These are phyloP conservation scores for Wickerhamomyces sp. DNA, from an alignment of 1,139 yeast species.

Conservation along the genomic window DNA sequence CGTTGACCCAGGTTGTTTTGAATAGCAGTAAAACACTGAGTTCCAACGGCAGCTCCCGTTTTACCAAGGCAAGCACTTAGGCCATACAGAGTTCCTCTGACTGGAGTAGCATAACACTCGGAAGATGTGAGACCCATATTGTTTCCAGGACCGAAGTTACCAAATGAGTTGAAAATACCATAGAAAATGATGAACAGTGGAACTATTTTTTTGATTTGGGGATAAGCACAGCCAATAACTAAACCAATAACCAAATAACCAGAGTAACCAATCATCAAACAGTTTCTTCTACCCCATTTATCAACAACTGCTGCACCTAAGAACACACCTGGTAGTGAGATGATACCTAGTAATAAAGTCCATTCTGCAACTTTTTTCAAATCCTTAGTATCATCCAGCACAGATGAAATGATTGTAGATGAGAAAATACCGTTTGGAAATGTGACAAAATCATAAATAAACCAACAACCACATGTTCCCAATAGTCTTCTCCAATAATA, in stretches of 20 bases:
- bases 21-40: slow-evolving; percentile 30
- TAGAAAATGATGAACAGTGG: slow-evolving; percentile 54
- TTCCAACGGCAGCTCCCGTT: slow-evolving; percentile 41
- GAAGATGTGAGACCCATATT: slow-evolving; percentile 66
- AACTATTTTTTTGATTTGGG: slow-evolving; percentile 42
- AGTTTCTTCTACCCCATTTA: slow-evolving; percentile 51
- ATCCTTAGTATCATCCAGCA: slow-evolving; percentile 35
- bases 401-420: slow-evolving; percentile 44
- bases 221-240: slow-evolving; percentile 52
- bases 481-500: slow-evolving; percentile 52
- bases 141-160: slow-evolving; percentile 77
- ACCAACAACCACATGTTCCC: slow-evolving; percentile 61
- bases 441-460: slow-evolving; percentile 60
- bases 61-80: slow-evolving; percentile 50
- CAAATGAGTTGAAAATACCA: slow-evolving; percentile 54
- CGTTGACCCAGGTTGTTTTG: slow-evolving; percentile 27
- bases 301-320: slow-evolving; percentile 54
- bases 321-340: slow-evolving; percentile 57
- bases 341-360: slow-evolving; percentile 48
- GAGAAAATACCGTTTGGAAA: slow-evolving; percentile 62
- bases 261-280: slow-evolving; percentile 52
- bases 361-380: slow-evolving; percentile 51
- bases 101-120: slow-evolving; percentile 70
- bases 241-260: slow-evolving; percentile 60
- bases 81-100: slow-evolving; percentile 62